Evolutionary conservation across 2,329 filamentous ascomycete species (phyloP).

Genomic region (Alternaria burnsii): DNA sequence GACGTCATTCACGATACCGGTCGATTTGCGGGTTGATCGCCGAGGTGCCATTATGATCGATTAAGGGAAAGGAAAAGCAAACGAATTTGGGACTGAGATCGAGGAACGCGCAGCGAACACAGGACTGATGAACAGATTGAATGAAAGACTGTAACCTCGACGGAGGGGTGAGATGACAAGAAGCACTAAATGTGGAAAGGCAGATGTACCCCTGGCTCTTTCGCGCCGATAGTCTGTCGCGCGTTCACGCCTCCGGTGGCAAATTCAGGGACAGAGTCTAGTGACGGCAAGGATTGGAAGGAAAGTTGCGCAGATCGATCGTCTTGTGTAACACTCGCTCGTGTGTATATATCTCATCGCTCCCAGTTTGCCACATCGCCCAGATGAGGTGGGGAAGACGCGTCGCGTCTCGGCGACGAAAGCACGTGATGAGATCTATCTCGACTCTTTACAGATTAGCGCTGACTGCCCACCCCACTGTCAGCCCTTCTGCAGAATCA

Average conservation of each 20-base stretch:
- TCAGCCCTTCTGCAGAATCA: background rate
- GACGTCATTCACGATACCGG: slow-evolving; percentile 14
- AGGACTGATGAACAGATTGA: background rate
- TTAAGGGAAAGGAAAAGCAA: slow-evolving; percentile 5
- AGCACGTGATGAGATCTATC: slow-evolving; percentile 11
- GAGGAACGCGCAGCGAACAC: background rate
- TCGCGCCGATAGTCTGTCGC: slow-evolving; percentile 36
- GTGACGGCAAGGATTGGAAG: background rate
- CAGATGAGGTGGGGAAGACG: slow-evolving; percentile 8
- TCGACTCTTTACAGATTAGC: slow-evolving; percentile 7
- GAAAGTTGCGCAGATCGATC: slow-evolving; percentile 2
- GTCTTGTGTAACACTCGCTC: background rate
- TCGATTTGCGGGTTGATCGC: slow-evolving; percentile 38
- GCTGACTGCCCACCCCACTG: background rate
- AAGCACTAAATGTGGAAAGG: slow-evolving; percentile 27
- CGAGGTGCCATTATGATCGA: slow-evolving; percentile 31
- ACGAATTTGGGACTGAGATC: background rate
- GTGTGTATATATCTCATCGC: background rate
- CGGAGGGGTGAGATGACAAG: slow-evolving; percentile 11
- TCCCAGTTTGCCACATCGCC: background rate
- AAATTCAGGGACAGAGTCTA: slow-evolving; percentile 22
- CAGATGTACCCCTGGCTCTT: slow-evolving; percentile 30
- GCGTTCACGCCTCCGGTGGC: slow-evolving; percentile 39
- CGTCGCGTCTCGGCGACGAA: slow-evolving; percentile 16
- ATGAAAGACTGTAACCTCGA: slow-evolving; percentile 11